A percentile compares a stretch with the other conserved stretches of the same genome.
Conservation (phyloP, 192 early-diverging fungal genomes). For the Linnemannia schmuckeri region DNA sequence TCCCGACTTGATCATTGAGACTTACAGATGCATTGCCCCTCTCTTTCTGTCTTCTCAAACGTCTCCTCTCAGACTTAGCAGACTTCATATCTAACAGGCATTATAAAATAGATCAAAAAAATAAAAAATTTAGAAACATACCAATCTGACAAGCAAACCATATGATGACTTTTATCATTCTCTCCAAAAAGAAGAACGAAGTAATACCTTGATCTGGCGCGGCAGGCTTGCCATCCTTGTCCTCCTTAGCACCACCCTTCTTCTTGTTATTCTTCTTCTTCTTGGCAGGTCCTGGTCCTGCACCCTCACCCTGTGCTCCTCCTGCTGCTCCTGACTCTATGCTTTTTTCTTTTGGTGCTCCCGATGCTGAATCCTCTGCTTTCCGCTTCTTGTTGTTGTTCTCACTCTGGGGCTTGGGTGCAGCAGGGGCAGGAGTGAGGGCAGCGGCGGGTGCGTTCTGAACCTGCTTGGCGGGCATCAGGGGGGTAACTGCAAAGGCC, state of each 20-base stretch:
- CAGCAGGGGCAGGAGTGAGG: not conserved
- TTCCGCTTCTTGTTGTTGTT: constrained; percentile 29
- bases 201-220: constrained; percentile 19
- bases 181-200: too few relatives aligned
- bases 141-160: too few relatives aligned
- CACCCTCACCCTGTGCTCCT: constrained; percentile 12
- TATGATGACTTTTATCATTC: too few relatives aligned
- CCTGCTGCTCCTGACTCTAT: constrained; percentile 9
- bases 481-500: constrained; percentile 48
- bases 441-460: constrained; percentile 10
- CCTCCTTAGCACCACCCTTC: constrained; percentile 11
- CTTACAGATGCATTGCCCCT: constrained; percentile 42
- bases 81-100: constrained; percentile 21
- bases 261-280: constrained; percentile 30
- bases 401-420: not conserved
- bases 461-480: constrained; percentile 46
- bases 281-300: constrained; percentile 16
- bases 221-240: constrained; percentile 13
- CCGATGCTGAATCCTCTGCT: constrained; percentile 13
- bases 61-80: constrained; percentile 44
- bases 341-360: not conserved
- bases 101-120: not conserved
- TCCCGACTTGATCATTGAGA: not conserved
- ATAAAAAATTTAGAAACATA: not conserved
- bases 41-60: constrained; percentile 54